Evolutionary conservation across 2,329 filamentous ascomycete species (phyloP), one percentile per base, ranked within the genome.

Genomic region (Phialophora expanda): DNA sequence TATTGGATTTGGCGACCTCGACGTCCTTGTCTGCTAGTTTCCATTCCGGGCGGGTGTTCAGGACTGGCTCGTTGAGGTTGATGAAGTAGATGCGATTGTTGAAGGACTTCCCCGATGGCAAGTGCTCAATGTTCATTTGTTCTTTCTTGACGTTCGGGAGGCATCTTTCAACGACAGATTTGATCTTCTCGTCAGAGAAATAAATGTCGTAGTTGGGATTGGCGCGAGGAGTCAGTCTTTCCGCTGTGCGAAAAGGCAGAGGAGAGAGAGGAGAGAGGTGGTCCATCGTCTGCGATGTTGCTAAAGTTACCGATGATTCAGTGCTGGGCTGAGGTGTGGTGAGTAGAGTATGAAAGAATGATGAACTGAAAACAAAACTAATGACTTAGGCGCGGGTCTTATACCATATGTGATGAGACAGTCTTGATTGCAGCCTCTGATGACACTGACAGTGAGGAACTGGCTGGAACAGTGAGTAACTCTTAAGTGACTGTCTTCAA

Each of bases 21-120:
- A 58, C 56, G 17, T 48, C 54, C n/a, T 34, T 58, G n/a, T 46
- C 53, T 14, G 26, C 48, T 11, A 28, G 48, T 9, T 30, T 62
- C 62, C 61, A 67, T 17, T 62, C 46, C 4, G 62, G 65, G 17
- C 65, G 46, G 7, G 41, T 24, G 20, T 44, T 38, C 14, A 32
- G 48, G 3, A 57, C 55, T 4, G 66, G 68, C 26, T 58, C 62
- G 59, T 20, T 55, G 48, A 71, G 63, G 30, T 68, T 61, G 44
- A 71, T 48, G 50, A 65, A 70, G 62, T 71, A 71, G 64, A 71
- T 71, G 41, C 68, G 61, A 41, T 70, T 71, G 56, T 69, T 68
- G 68, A 71, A 68, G 0, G 69, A 71, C n/a, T 69, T 66, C 17
- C 69, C 68, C 1, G 59, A 65, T n/a, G 58, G 55, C 12, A 67